Percentiles rank a stretch among this genome's conserved stretches.
Conservation (phyloP, 2,329 filamentous ascomycete genomes). For the Neofusicoccum cordaticola region DNA sequence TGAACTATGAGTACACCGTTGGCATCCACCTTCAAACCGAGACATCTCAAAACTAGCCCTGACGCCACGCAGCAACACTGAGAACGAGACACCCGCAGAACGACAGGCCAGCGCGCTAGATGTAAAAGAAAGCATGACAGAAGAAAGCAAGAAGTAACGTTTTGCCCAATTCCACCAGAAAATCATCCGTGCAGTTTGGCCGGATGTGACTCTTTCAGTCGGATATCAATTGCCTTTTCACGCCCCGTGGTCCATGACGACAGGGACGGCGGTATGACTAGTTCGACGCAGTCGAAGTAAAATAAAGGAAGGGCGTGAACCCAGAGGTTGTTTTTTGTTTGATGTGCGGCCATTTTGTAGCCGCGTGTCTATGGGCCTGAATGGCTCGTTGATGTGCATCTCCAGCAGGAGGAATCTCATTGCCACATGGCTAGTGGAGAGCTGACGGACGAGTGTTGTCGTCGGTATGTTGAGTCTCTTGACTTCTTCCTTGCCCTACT, state of each 20-base stretch:
- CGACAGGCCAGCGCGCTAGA: not conserved
- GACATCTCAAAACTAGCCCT: not conserved
- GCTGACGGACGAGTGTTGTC: not conserved
- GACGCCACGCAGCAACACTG: not conserved
- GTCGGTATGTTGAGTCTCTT: not conserved
- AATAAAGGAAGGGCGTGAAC: not conserved
- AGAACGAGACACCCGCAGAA: not conserved
- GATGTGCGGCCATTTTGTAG: not conserved
- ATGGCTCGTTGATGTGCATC: not conserved
- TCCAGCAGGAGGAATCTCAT: not conserved
- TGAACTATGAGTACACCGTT: not conserved
- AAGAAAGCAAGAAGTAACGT: not conserved
- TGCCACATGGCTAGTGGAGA: not conserved
- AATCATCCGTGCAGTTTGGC: constrained; percentile 1
- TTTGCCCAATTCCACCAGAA: constrained; percentile 11
- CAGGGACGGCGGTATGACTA: not conserved
- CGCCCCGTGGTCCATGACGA: not conserved
- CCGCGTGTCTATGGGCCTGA: not conserved
- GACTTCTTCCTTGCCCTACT: not conserved
- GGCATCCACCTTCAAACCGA: not conserved
- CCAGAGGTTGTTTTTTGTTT: not conserved
- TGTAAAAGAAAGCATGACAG: not conserved
- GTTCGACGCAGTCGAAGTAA: not conserved
- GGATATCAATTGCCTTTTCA: constrained; percentile 5
- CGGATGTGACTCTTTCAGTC: constrained; percentile 13